Evolutionary conservation across 768 basidiomycete genomes (phyloP).

Genomic region (Sporobolomyces phaffii): DNA sequence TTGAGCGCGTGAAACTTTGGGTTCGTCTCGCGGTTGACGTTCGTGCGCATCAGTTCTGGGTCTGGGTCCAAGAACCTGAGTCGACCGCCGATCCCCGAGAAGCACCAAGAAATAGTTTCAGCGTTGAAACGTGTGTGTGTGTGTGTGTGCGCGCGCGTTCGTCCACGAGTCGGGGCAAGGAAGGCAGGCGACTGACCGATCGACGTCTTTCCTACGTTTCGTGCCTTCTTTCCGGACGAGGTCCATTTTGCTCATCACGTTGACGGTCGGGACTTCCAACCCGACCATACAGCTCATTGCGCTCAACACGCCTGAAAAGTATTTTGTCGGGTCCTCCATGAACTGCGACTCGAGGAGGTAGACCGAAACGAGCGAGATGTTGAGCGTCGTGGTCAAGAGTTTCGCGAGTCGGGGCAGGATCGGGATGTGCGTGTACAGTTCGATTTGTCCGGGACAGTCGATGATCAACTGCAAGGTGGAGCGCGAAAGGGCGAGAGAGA

Average conservation of each 20-base stretch:
- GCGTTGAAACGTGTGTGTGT: no score
- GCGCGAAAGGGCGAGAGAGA: background rate
- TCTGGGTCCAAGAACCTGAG: conserved; percentile 88
- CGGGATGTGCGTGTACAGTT: conserved; percentile 96
- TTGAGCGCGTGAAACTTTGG: conserved; percentile 89
- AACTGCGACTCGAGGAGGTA: conserved; percentile 98
- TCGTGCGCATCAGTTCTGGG: conserved; percentile 66
- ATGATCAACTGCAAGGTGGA: conserved; percentile 54
- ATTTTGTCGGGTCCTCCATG: conserved; percentile 98
- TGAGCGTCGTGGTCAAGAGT: conserved; percentile 59
- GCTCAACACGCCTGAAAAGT: conserved; percentile 92
- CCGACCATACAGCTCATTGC: conserved; percentile 99
- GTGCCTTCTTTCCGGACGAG: conserved; percentile 55
- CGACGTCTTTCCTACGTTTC: conserved; percentile 65
- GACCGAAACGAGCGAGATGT: conserved; percentile 76
- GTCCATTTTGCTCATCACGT: conserved; percentile 99
- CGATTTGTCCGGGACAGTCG: conserved; percentile 95
- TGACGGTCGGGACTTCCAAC: conserved; percentile 92
- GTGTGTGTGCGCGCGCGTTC: no score
- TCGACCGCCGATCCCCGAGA: background rate
- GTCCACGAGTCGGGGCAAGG: no score
- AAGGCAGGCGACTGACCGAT: no score
- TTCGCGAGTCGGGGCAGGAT: conserved; percentile 84
- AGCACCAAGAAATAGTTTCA: no score
- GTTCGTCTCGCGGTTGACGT: conserved; percentile 53